phyloP scores from a whole-genome alignment of 495 filamentous ascomycete species.

The Penicillium steckii region DNA sequence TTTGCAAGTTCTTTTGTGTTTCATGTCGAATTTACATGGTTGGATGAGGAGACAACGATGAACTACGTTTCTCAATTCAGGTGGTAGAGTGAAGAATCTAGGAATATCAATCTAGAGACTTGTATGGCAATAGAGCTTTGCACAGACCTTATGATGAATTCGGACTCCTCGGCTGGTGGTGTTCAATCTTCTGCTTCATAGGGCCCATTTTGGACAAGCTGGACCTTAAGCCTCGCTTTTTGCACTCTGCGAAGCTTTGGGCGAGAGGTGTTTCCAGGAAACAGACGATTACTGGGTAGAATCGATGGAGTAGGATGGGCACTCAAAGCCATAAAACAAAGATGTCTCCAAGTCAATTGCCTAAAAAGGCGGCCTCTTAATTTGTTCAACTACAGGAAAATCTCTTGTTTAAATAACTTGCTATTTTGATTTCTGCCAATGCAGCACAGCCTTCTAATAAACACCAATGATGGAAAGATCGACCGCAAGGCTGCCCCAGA shows the following conservation, averaged over 20 bases:
- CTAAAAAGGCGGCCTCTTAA: too few relatives aligned
- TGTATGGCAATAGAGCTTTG: background rate
- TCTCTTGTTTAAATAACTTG: background rate
- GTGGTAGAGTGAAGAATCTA: conserved; percentile 23
- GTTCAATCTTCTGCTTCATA: background rate
- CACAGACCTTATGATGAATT: background rate
- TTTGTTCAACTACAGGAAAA: too few relatives aligned
- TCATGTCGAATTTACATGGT: conserved; percentile 24
- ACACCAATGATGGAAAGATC: background rate
- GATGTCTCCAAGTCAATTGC: too few relatives aligned
- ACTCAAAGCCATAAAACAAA: background rate
- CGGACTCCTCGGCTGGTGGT: background rate
- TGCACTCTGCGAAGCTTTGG: background rate
- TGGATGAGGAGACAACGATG: conserved; percentile 26
- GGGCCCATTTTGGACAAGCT: background rate
- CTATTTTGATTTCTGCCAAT: background rate
- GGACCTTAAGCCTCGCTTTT: background rate
- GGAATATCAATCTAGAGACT: background rate
- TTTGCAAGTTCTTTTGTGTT: conserved; percentile 8
- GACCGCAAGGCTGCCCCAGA: background rate
- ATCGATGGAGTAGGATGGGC: background rate
- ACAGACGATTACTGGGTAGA: background rate
- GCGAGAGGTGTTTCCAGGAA: background rate
- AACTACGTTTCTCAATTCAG: conserved; percentile 23
- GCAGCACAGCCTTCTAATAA: background rate